phyloP scores from a whole-genome alignment of 352 stramenopile genomes.

The Phytophthora citrophthora region DNA sequence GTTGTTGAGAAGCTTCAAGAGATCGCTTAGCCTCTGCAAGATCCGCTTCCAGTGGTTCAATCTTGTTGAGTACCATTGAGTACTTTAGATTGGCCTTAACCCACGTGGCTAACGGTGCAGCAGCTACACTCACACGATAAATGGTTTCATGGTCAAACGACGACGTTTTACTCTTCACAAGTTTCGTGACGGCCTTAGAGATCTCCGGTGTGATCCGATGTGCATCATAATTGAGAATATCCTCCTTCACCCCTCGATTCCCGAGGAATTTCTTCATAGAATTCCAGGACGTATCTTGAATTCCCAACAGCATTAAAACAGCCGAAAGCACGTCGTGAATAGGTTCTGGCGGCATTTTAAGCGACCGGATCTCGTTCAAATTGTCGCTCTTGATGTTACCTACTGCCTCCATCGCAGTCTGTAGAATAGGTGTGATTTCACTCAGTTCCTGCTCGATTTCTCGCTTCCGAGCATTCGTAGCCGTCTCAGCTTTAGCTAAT shows the following conservation, averaged over 20 bases:
- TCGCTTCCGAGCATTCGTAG: conserved; percentile 89
- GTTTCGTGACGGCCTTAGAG: conserved; percentile 90
- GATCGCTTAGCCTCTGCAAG: conserved; percentile 88
- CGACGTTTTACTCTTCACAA: conserved; percentile 92
- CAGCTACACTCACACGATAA: conserved; percentile 93
- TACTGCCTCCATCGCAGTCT: conserved; percentile 91
- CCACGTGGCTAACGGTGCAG: conserved; percentile 94
- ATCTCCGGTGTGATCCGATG: conserved; percentile 92
- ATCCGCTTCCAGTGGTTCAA: conserved; percentile 93
- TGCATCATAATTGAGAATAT: conserved; percentile 97
- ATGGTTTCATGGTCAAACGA: conserved; percentile 96
- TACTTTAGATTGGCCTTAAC: conserved; percentile 97
- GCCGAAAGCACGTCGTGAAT: conserved; percentile 95
- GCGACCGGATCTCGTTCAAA: conserved; percentile 94
- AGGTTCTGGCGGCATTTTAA: conserved; percentile 95
- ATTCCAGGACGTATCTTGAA: conserved; percentile 96
- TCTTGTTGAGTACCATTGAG: conserved; percentile 95
- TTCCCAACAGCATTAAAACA: conserved; percentile 95
- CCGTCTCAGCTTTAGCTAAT: conserved; percentile 87
- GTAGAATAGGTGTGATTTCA: conserved; percentile 92
- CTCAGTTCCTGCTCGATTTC: conserved; percentile 94
- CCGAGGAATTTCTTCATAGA: conserved; percentile 98
- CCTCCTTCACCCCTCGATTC: conserved; percentile 95
- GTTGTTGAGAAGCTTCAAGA: conserved; percentile 88
- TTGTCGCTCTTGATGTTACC: conserved; percentile 96